phyloP scores from a whole-genome alignment of 768 basidiomycete species.

The Trametes cinnabarina region DNA sequence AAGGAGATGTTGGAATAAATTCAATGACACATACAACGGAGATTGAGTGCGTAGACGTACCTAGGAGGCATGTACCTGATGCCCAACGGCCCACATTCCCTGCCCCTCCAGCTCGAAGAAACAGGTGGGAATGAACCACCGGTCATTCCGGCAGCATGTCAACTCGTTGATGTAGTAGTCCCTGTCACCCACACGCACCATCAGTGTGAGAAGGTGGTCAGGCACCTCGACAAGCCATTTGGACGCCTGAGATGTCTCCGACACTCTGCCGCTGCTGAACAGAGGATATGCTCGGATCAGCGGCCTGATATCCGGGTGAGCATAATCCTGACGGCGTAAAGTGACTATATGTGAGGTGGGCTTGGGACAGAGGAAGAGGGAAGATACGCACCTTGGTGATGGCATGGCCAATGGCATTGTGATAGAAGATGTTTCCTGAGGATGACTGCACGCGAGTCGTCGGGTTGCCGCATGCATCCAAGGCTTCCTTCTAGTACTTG shows the following conservation, averaged over 20 bases:
- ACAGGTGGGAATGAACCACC: constrained; percentile 19
- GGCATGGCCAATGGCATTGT: constrained; percentile 19
- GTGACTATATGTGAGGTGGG: neutral
- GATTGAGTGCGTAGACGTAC: neutral
- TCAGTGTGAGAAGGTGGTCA: constrained; percentile 25
- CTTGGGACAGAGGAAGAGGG: too few relatives aligned
- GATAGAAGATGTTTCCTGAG: constrained; percentile 31
- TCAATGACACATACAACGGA: neutral
- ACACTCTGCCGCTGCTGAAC: constrained; percentile 22
- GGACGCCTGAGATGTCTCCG: constrained; percentile 26
- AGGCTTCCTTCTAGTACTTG: constrained; percentile 21
- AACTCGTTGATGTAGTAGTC: constrained; percentile 30
- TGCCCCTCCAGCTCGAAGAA: constrained; percentile 11
- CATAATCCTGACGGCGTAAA: constrained; percentile 23
- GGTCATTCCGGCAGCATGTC: constrained; percentile 6
- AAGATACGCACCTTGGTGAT: constrained; percentile 29
- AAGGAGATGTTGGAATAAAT: neutral
- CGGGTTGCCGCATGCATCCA: constrained; percentile 24
- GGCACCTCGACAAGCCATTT: constrained; percentile 33
- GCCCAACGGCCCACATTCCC: too few relatives aligned
- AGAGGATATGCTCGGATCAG: constrained; percentile 32
- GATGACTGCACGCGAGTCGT: constrained; percentile 21
- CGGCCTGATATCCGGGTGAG: constrained; percentile 24
- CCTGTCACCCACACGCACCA: constrained; percentile 17
- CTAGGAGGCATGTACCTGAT: neutral